Percentiles rank a stretch among this genome's conserved stretches.
phyloP scores from a whole-genome alignment of 1,284 basidiomycete species.

The Pterulicium gracile region DNA sequence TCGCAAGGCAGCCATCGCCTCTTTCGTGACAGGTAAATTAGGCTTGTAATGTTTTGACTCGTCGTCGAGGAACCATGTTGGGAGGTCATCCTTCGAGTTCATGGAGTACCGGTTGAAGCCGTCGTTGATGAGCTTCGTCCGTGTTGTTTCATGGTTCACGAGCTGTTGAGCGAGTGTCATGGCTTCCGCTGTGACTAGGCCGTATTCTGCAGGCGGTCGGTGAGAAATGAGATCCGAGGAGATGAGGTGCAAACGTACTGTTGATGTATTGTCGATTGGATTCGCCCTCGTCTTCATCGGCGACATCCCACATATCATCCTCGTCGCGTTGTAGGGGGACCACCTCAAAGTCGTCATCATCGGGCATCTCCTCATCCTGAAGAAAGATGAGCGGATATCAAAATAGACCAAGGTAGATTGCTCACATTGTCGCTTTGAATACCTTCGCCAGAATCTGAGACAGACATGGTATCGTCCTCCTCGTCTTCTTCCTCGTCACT shows the following conservation, averaged over 20 bases:
- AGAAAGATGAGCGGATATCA: constrained; percentile 8
- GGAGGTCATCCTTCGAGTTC: constrained; percentile 86
- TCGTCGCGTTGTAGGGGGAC: constrained; percentile 56
- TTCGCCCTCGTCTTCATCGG: constrained; percentile 72
- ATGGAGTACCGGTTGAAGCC: constrained; percentile 94
- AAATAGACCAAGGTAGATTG: too few species aligned
- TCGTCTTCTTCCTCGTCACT: constrained; percentile 31
- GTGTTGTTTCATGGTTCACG: constrained; percentile 87
- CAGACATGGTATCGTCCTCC: constrained; percentile 7
- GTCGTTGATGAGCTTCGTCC: constrained; percentile 84
- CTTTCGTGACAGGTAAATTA: constrained; percentile 95
- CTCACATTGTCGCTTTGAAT: constrained; percentile 6
- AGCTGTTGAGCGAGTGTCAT: constrained; percentile 87
- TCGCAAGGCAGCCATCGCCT: constrained; percentile 80
- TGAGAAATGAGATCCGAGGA: neutral
- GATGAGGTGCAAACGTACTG: constrained; percentile 34
- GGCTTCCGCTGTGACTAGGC: constrained; percentile 85
- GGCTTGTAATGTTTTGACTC: constrained; percentile 89
- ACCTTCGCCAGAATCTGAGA: neutral
- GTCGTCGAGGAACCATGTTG: constrained; percentile 96
- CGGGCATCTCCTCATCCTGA: constrained; percentile 15
- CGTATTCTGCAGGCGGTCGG: constrained; percentile 47
- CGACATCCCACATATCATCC: constrained; percentile 72
- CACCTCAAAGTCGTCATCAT: constrained; percentile 59
- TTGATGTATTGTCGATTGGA: constrained; percentile 60